Conservation (phyloP, 1,284 basidiomycete species). For the Apiotrichum brassicae region DNA sequence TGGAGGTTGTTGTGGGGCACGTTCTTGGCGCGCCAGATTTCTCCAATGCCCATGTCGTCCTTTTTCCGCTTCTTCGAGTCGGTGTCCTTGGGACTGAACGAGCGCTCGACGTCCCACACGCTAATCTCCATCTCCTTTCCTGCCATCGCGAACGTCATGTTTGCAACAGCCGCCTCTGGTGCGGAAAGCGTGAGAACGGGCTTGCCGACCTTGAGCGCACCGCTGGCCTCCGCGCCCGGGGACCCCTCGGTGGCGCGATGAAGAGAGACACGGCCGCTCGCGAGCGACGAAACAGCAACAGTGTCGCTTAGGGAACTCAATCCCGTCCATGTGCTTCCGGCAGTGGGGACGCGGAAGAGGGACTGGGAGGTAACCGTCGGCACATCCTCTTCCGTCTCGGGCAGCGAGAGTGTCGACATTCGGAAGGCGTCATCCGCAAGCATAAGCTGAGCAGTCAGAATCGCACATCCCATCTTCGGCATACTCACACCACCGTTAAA, state of each 20-base stretch:
- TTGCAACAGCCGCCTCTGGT: slow-evolving; percentile 44
- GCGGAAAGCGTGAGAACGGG: slow-evolving; percentile 45
- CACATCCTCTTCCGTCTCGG: slow-evolving; percentile 15
- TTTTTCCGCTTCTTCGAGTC: slow-evolving; percentile 60
- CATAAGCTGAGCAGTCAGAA: slow-evolving; percentile 19
- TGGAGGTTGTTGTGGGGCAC: slow-evolving; percentile 65
- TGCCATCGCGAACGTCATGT: slow-evolving; percentile 63
- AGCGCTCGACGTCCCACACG: slow-evolving; percentile 67
- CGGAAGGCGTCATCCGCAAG: slow-evolving; percentile 36
- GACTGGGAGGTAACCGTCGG: slow-evolving; percentile 11
- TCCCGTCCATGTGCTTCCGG: slow-evolving; percentile 14
- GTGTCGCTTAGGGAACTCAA: slow-evolving; percentile 14
- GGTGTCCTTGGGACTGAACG: slow-evolving; percentile 51
- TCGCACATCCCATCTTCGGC: not conserved
- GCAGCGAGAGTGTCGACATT: slow-evolving; percentile 27
- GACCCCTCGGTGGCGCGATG: not conserved
- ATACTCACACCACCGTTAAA: slow-evolving; percentile 14
- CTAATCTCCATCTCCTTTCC: slow-evolving; percentile 84
- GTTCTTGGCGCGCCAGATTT: slow-evolving; percentile 47
- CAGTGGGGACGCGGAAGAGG: slow-evolving; percentile 6
- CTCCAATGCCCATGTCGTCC: slow-evolving; percentile 58
- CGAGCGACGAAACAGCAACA: slow-evolving; percentile 35
- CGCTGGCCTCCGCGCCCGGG: not conserved
- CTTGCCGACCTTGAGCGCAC: slow-evolving; percentile 13
- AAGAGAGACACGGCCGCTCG: slow-evolving; percentile 36